Base-by-base conservation (phyloP, 768 basidiomycete genomes). In the Cystobasidium ongulense region DNA sequence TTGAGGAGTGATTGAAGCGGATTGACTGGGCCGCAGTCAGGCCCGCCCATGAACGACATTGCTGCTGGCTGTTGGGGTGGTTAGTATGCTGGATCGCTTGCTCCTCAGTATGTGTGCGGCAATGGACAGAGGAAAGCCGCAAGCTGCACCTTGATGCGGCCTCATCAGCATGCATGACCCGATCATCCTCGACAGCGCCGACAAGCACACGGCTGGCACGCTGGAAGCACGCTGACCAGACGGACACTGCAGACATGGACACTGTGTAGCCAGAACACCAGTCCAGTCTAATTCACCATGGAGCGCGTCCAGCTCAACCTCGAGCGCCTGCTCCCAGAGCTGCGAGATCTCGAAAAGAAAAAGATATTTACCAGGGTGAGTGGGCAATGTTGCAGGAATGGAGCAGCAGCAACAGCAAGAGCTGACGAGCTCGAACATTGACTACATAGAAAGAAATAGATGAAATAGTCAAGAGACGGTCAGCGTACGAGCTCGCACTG, bases 1-100 rank as follows among this genome's bases (percentile, higher is more conserved):
- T 96, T 95, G 65, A 93, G 84, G 29, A 97, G 88, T 77, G 91
- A 89, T 1, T 90, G 87, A 29, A 98, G 84, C 1, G 94, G 93
- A 80, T 96, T 97, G 62, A 88, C 84, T 23, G 88, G 86, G 15
- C 89, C 89, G 81, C 93, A 96, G 82, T 97, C 95, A 53, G 92
- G 86, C 72, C 92, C 93, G 31, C 78, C 78, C 64, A 82, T 78
- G 50, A 82, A 77, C 13, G 80, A 80, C 73, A 80, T 78, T 78
- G 81, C 73, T 1, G 76, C 57, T 66, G 64, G 63, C 43, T 71
- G 25, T 36, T 25, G n/a, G 25, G 64, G n/a, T 13, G 64, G 4
- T 27, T 17, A 8, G 15, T 52, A 39, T 31, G 29, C 15, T 27
- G 27, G 65, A n/a, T 21, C 17, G 41, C 41, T 46, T 25, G 29